Conservation (phyloP, 805 yeast genomes). For the Kazachstania taianensis region DNA sequence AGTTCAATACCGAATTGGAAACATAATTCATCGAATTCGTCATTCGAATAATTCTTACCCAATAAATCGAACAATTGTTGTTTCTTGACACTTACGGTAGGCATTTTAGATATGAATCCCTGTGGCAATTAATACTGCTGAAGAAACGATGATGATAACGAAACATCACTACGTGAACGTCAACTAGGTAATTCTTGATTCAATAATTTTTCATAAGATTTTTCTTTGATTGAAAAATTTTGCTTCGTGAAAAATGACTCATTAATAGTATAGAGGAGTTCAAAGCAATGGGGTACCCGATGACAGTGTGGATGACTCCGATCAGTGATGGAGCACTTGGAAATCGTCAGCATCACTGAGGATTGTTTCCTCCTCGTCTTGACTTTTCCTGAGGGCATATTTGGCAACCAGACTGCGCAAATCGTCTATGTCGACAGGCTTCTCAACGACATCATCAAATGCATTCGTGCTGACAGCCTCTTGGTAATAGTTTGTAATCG, state of each 20-base stretch:
- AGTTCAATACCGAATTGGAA: slow-evolving; percentile 96
- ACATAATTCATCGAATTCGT: slow-evolving; percentile 94
- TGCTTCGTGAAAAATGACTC: no score
- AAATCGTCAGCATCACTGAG: slow-evolving; percentile 19
- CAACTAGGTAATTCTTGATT: no score
- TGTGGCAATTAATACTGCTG: no score
- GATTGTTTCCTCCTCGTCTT: slow-evolving; percentile 24
- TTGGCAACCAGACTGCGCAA: slow-evolving; percentile 23
- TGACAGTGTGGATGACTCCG: no score
- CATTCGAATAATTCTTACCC: slow-evolving; percentile 62
- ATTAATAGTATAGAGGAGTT: no score
- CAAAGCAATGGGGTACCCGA: no score
- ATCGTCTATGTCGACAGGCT: slow-evolving; percentile 39
- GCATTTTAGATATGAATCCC: slow-evolving; percentile 71
- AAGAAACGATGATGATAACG: no score
- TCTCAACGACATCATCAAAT: slow-evolving; percentile 65
- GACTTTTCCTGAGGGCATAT: slow-evolving; percentile 25
- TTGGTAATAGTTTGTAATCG: slow-evolving; percentile 58
- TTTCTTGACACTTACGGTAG: slow-evolving; percentile 93
- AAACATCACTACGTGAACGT: no score
- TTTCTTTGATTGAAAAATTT: no score
- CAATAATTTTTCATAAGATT: no score
- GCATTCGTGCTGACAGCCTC: slow-evolving; percentile 47
- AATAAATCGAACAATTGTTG: slow-evolving; percentile 78
- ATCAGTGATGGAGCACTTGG: not conserved